Base-by-base conservation (phyloP, 371 early-diverging fungal genomes). In the Rhizopus microsporus region DNA sequence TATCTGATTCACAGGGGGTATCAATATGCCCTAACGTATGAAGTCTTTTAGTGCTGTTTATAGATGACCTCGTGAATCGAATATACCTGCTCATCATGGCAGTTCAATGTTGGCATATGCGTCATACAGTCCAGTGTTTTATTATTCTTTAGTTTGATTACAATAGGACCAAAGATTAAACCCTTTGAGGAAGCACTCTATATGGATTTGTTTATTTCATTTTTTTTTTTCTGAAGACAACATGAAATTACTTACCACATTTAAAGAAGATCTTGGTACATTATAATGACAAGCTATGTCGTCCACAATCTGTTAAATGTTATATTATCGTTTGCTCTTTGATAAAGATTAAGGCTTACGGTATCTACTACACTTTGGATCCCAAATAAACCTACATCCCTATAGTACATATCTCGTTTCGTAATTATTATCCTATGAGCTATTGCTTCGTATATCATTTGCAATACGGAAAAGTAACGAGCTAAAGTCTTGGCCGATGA, bases 171-270 rank as follows among this genome's bases (percentile, higher is more conserved):
- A 58, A 57, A 71, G 5, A 80, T 54, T 4, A 74, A 55, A 0
- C 80, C 80, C 56, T 77, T 80, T 2, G 72, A 67, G 0, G 80
- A 62, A 4, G 80, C 77, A 12, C 67, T 69, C 80, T 80, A 56
- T 33, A 23, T 42, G 1, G 16, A 23, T 2, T 12, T 9, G 15
- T 6, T 34, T 5, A 37, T 10, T 7, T 12, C 15, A 44, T 17
- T 13, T 37, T 13, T 37, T 37, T 2, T 37, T 37, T 46, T 42
- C 12, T 9, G 29, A 5, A 8, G 31, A 7, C 2, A 17, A 16
- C 10, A 23, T 32, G 7, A 53, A 53, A 17, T 15, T n/a, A 56
- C 62, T 56, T 70, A 63, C 80, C 49, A 79, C 69, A 60, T 79
- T 68, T 8, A 79, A 51, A 34, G 59, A 60, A 6, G 69, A 67